Base-by-base conservation (phyloP, 73 alveolate genomes). In the Strombidium stylifer region DNA sequence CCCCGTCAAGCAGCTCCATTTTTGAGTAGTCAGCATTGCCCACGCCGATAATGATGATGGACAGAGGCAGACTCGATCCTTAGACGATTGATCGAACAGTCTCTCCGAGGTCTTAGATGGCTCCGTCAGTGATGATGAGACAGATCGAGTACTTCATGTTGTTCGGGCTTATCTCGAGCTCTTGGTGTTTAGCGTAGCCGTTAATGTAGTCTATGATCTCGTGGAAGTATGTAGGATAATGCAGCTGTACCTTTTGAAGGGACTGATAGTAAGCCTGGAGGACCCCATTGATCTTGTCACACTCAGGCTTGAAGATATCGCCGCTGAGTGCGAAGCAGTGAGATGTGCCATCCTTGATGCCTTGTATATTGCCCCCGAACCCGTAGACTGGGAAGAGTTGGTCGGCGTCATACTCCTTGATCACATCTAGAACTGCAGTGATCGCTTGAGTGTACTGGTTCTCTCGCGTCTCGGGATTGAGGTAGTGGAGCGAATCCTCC, bases 31-130 rank as follows among this genome's bases (percentile, higher is more conserved):
- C 96, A n/a, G 84, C 94, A 21, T 85, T 72, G 0, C 99, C 99
- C 21, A 95, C 90, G n/a, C 98, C 99, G 26, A 96, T 90, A 59
- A 96, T 91, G 37, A 96, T 82, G 19, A 93, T 93, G 37, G 94
- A 69, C 21, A 96, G 48, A 44, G 99, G 99, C 25, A 86, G 72
- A 25, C 71, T 64, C 19, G 96, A 78, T 10, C 96, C 99, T 59
- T 70, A 72, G 21, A 93, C 96, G 16, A 96, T 70, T 60, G 74
- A 81, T 52, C 91, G 95, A 10, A 93, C 89, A 28, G 98, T 89
- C 12, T 82, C 30, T 62, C 87, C 82, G 59, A 95, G 52, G 58
- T 95, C 99, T 73, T 83, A 83, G 35, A 94, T 85, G 23, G 58
- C 68, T 6, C 99, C 98, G 85, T 95, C 98, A 11, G 99, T 95